Base-by-base conservation (phyloP, 805 yeast species). In the Metschnikowia rubicola region DNA sequence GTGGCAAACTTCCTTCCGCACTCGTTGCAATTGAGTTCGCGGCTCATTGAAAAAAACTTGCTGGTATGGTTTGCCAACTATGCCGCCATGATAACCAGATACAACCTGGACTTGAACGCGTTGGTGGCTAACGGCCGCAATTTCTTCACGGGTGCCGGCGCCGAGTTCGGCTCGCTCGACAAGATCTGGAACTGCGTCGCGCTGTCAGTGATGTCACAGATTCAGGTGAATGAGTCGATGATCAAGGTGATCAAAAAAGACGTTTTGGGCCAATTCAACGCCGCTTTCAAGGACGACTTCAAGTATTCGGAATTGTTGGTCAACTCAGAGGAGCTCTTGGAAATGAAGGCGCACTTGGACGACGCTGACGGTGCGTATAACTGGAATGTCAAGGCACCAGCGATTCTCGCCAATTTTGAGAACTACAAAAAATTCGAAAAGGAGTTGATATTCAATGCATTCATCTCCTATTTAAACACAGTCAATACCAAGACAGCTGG, bases 331-430 rank as follows among this genome's bases (percentile, higher is more conserved):
- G 70, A 72, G 68, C 53, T 70, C 63, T 53, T 67, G 59, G 66
- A 77, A 68, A 53, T 65, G 70, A 40, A 63, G 59, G 12, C 63
- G 36, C 55, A 56, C 41, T 42, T 71, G 45, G 41, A 43, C 30
- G 52, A 50, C 39, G 40, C 50, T 41, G 57, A 66, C 40, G 75
- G 80, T 30, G 81, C 77, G 44, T 71, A 71, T 32, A 77, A 79
- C 56, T 89, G 96, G 96, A 83, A 82, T 52, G 70, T 79, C 44
- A 82, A 83, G 62, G 92, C 94, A 2, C 92, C 96, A 2, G 80
- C 77, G 46, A 80, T 86, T 37, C 85, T 87, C 60, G 84, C 83
- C 55, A 80, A 80, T 53, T 84, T 89, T 62, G 94, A 88, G 60
- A 74, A 73, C 51, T 81, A 84, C 55, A 96, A 89, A 62, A 75